Evolutionary conservation across 139 green algal species (phyloP).

Genomic region (Pleodorina starrii): DNA sequence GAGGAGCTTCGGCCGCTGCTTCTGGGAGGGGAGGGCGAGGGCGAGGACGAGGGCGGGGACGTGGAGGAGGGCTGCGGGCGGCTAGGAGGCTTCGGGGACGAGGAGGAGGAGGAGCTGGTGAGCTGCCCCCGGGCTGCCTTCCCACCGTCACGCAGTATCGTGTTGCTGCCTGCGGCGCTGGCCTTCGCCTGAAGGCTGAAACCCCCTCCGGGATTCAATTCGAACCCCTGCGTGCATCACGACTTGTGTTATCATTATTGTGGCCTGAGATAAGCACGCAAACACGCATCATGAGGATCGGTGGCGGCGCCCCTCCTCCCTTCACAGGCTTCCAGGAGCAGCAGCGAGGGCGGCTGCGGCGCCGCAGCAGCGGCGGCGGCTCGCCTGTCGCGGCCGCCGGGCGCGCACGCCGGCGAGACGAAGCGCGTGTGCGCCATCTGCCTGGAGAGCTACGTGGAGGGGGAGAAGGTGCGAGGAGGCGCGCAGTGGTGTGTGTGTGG

Average conservation of each 20-base stretch:
- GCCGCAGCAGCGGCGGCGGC: background rate
- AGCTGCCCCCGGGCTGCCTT: too few species aligned
- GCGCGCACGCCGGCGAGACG: constrained; percentile 60
- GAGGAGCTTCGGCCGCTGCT: background rate
- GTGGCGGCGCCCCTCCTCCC: too few species aligned
- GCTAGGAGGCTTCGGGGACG: too few species aligned
- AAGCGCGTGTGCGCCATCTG: constrained; percentile 62
- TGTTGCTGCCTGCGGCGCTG: too few species aligned
- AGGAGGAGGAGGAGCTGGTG: constrained; percentile 17
- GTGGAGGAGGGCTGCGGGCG: constrained; percentile 13
- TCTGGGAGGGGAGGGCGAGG: background rate
- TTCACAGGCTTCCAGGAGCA: constrained; percentile 17
- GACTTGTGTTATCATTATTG: too few species aligned
- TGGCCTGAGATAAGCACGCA: too few species aligned
- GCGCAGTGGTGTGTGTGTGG: too few species aligned
- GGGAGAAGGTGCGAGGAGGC: constrained; percentile 26
- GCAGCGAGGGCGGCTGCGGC: constrained; percentile 5
- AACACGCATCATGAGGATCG: too few species aligned
- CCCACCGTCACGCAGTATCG: too few species aligned
- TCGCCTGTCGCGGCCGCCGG: background rate
- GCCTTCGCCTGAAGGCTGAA: too few species aligned
- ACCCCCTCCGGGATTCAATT: too few species aligned
- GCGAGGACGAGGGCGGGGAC: background rate
- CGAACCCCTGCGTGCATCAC: too few species aligned
- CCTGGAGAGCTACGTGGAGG: constrained; percentile 50